Percentiles rank a stretch among this genome's conserved stretches.
These are phyloP conservation scores for Dendrothele bispora DNA, from an alignment of 768 basidiomycete species.

Conservation along the genomic window DNA sequence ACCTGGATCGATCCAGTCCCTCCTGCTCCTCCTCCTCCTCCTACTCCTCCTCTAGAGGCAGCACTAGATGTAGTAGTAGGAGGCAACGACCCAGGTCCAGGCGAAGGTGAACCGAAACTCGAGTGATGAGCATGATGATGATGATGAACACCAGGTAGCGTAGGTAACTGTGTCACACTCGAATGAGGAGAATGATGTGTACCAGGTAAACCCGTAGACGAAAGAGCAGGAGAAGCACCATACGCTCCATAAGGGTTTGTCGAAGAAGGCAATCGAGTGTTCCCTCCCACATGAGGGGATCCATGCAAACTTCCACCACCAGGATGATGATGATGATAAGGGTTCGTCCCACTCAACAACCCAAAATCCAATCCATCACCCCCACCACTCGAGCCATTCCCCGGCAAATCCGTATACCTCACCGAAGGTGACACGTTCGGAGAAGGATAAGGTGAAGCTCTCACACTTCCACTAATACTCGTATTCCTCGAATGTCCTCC, in stretches of 20 bases:
- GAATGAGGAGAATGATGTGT: too few relatives aligned
- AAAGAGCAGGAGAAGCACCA: too few relatives aligned
- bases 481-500: too few relatives aligned
- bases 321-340: neutral
- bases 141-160: too few relatives aligned
- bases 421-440: slow-evolving; percentile 65
- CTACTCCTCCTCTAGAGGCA: slow-evolving; percentile 9
- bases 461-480: slow-evolving; percentile 3
- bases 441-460: slow-evolving; percentile 47
- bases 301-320: neutral
- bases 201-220: too few relatives aligned
- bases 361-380: slow-evolving; percentile 10
- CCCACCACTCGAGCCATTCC: slow-evolving; percentile 15
- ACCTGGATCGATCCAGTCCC: neutral
- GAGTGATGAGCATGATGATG: too few relatives aligned
- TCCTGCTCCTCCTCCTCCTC: too few relatives aligned
- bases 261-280: too few relatives aligned
- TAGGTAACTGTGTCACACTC: too few relatives aligned
- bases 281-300: slow-evolving; percentile 2
- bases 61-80: neutral
- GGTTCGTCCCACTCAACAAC: slow-evolving; percentile 3
- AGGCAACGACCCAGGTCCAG: too few relatives aligned
- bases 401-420: slow-evolving; percentile 50
- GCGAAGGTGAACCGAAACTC: too few relatives aligned
- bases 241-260: too few relatives aligned